Evolutionary conservation across 345 rosid species (phyloP).

Genomic region (Bruguiera parviflora): DNA sequence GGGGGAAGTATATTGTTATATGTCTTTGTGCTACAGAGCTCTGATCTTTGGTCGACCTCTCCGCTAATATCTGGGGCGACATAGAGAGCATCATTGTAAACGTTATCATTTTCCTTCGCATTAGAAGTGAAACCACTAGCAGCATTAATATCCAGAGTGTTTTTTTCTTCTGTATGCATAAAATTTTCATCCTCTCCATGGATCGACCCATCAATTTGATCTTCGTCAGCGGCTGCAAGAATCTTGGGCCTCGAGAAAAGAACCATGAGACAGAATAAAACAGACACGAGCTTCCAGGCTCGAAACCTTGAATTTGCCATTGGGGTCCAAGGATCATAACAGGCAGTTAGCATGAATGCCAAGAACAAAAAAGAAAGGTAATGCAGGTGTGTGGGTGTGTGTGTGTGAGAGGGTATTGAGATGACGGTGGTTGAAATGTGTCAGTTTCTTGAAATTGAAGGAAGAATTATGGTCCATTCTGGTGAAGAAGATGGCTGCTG

Average conservation of each 20-base stretch:
- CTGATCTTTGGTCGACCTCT: constrained; percentile 19
- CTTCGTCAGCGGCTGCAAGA: constrained; percentile 21
- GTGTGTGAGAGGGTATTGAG: constrained; percentile 25
- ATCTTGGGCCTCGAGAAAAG: constrained; percentile 22
- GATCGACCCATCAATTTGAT: background rate
- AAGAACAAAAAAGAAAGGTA: constrained; percentile 13
- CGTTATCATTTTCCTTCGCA: no score
- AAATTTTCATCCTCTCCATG: background rate
- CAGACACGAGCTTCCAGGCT: constrained; percentile 14
- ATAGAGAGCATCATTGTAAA: no score
- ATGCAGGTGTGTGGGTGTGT: constrained; percentile 4
- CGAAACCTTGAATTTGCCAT: constrained; percentile 36
- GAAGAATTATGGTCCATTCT: constrained; percentile 28
- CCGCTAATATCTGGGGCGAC: background rate
- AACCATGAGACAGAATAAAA: constrained; percentile 33
- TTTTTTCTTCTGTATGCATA: constrained; percentile 1
- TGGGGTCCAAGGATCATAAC: constrained; percentile 15
- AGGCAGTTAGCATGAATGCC: constrained; percentile 15
- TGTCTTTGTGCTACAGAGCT: constrained; percentile 54
- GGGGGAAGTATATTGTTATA: constrained; percentile 58
- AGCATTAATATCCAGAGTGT: no score
- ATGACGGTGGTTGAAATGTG: constrained; percentile 42
- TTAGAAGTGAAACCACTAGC: no score
- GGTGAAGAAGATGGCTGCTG: constrained; percentile 45
- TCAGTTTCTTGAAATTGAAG: constrained; percentile 50